Evolutionary conservation across 2,329 filamentous ascomycete species (phyloP), one percentile per base, ranked within the genome.

Genomic region (Aureobasidium sp.): DNA sequence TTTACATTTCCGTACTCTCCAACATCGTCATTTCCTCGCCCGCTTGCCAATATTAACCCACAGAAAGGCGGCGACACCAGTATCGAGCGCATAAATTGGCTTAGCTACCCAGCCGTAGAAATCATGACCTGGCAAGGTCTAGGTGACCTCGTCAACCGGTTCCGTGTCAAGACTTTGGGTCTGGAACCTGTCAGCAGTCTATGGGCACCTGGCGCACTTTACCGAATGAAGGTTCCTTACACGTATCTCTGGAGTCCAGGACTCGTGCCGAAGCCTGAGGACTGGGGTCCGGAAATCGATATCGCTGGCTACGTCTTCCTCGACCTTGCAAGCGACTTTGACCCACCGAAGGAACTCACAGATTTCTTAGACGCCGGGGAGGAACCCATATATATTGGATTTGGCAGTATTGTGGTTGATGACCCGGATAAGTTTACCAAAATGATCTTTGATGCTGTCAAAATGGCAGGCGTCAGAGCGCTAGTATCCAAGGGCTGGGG

Each of bases 401-500:
- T 91, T 65, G 88, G 88, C 0, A 87, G 84, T 0, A 90, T 91
- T 62, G 87, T 91, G 0, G 85, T 91, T 1, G 87, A 91, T 59
- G 84, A 91, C 66, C 83, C 87, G 0, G 81, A 89, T 52, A 74
- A 73, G 2, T 87, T 91, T 65, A 91, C 88, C 0, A 72, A 84
- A 29, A 83, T 89, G 77, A 88, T 91, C 34, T 88, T 90, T 63
- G 79, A 88, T 48, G 88, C 87, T 1, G 82, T 89, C 13, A 76
- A 83, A 65, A 73, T 79, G 63, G 82, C 86, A 0, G 87, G 88
- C 5, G 85, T 89, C 2, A 81, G 88, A 13, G 88, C 87, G 0
- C 73, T 91, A 8, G 85, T 91, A 0, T 89, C 86, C 1, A 89
- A 89, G 69, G 88, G 88, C 3, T 91, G 88, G 88, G 87, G 88